These are phyloP conservation scores for Pseudogymnoascus sp. DNA, from an alignment of 2,329 filamentous ascomycete species.

Conservation along the genomic window DNA sequence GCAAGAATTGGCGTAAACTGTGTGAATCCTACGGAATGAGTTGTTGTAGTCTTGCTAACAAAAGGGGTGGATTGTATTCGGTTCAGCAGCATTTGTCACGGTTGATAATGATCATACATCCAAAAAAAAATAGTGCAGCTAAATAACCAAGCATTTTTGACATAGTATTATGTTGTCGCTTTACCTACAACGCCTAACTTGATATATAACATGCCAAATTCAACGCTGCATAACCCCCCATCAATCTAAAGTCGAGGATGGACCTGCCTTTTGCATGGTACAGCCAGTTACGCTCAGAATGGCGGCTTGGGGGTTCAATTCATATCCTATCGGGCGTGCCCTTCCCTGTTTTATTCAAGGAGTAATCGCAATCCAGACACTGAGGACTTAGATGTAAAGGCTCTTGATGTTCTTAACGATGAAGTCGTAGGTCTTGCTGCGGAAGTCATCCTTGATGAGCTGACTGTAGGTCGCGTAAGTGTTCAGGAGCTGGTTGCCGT, in stretches of 20 bases:
- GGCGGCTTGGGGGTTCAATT: neutral
- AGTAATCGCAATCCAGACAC: neutral
- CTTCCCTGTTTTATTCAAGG: neutral
- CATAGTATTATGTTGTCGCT: neutral
- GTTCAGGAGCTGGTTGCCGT: constrained; percentile 44
- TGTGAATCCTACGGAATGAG: neutral
- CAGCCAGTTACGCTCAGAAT: neutral
- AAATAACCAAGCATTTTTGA: neutral
- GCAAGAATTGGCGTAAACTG: neutral
- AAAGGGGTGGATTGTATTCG: neutral
- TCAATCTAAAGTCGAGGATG: neutral
- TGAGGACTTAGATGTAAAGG: neutral
- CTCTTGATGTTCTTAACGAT: constrained; percentile 29
- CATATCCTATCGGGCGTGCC: neutral
- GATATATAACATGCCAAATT: neutral
- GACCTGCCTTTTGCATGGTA: neutral
- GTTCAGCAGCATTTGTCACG: neutral
- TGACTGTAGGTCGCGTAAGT: constrained; percentile 36
- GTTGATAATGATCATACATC: neutral
- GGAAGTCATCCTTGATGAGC: constrained; percentile 44
- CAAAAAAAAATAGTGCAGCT: neutral
- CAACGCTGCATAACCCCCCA: neutral
- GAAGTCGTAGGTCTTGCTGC: constrained; percentile 38
- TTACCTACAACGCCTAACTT: neutral
- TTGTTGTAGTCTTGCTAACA: neutral